Conservation (phyloP, 495 filamentous ascomycete species). For the Penicillium flavigenum region DNA sequence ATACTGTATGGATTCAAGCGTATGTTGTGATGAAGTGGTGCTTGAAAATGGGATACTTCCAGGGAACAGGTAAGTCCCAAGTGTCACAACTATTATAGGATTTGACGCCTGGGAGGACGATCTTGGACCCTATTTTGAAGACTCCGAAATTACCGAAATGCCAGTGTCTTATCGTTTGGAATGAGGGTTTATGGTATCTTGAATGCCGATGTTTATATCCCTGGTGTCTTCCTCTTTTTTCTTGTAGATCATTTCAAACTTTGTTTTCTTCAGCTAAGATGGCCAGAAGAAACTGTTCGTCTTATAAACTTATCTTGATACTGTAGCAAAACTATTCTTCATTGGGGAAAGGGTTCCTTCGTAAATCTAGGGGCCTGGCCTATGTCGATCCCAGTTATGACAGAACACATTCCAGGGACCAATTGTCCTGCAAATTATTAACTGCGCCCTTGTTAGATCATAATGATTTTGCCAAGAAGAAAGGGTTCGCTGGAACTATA, state of each 20-base stretch:
- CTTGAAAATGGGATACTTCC: neutral
- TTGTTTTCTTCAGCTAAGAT: neutral
- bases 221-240: neutral
- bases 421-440: conserved; percentile 1
- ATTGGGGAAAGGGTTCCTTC: neutral
- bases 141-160: conserved; percentile 7
- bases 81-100: neutral
- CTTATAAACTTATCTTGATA: neutral
- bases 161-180: conserved; percentile 17
- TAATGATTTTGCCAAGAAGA: conserved; percentile 17
- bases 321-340: neutral
- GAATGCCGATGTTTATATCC: conserved; percentile 13
- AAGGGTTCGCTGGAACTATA: no score
- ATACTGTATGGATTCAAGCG: conserved; percentile 11
- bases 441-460: conserved; percentile 10
- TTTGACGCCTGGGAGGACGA: neutral
- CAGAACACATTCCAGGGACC: conserved; percentile 21
- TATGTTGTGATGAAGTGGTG: neutral
- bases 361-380: conserved; percentile 25
- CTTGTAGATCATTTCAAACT: neutral
- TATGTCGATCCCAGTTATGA: conserved; percentile 13
- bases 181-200: conserved; percentile 15
- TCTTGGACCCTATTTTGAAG: conserved; percentile 8
- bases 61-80: neutral
- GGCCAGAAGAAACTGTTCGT: neutral